Percentiles rank a stretch among this genome's conserved stretches.
phyloP scores from a whole-genome alignment of 768 basidiomycete species.

The Suillus decipiens region DNA sequence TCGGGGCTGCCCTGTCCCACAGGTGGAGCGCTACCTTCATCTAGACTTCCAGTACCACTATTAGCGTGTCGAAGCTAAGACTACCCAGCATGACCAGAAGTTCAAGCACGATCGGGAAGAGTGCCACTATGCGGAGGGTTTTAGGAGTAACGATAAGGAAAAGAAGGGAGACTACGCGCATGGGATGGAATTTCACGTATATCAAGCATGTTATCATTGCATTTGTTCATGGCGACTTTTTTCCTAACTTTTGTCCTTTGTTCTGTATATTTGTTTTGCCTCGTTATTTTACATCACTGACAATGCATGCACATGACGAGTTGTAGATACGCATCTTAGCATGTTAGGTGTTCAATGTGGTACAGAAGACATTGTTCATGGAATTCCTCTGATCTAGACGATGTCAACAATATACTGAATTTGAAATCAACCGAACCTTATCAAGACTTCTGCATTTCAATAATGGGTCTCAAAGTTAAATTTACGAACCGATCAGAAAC shows the following conservation, averaged over 20 bases:
- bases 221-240: constrained; percentile 6
- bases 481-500: too few relatives aligned
- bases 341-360: neutral
- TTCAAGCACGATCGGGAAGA: constrained; percentile 12
- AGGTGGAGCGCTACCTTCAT: constrained; percentile 2
- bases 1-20: constrained; percentile 14
- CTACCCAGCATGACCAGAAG: neutral
- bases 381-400: too few relatives aligned
- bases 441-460: too few relatives aligned
- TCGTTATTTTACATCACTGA: constrained; percentile 1
- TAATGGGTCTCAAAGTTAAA: too few relatives aligned
- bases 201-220: constrained; percentile 8
- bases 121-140: constrained; percentile 12
- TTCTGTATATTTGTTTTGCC: neutral
- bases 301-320: constrained; percentile 5
- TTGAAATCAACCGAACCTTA: too few relatives aligned
- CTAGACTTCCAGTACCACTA: constrained; percentile 15
- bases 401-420: too few relatives aligned
- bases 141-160: neutral
- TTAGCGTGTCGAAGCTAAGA: constrained; percentile 14
- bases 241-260: neutral
- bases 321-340: constrained; percentile 4
- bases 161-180: neutral
- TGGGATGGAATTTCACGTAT: constrained; percentile 2
- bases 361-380: neutral